A percentile compares a stretch with the other conserved stretches of the same genome.
Conservation (phyloP, 2,329 filamentous ascomycete species). For the Hypoxylon sp. region DNA sequence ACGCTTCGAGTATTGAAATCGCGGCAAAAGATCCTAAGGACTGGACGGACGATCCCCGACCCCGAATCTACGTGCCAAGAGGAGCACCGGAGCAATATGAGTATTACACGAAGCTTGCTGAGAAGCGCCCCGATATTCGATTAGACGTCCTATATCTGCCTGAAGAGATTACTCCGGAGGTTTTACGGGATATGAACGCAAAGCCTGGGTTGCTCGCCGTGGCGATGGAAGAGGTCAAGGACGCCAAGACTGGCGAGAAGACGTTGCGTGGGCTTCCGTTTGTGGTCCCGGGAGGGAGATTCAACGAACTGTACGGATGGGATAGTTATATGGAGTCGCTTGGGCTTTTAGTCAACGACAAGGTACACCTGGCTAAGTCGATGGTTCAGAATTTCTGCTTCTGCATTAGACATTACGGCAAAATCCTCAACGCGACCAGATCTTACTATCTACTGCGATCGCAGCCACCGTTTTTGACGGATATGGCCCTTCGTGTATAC, state of each 20-base stretch:
- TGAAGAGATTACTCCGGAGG: conserved; percentile 80
- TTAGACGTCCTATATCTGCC: conserved; percentile 87
- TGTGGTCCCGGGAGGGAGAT: conserved; percentile 95
- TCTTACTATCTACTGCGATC: conserved; percentile 96
- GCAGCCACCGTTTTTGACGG: conserved; percentile 95
- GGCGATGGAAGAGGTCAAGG: conserved; percentile 81
- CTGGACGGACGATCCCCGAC: conserved; percentile 89
- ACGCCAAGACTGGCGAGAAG: conserved; percentile 75
- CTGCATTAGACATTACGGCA: conserved; percentile 97
- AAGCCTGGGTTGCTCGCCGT: conserved; percentile 91
- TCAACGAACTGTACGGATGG: conserved; percentile 99
- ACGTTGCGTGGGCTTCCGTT: conserved; percentile 87
- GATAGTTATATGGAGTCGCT: conserved; percentile 99
- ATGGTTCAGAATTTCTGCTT: conserved; percentile 99
- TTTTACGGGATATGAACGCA: conserved; percentile 84
- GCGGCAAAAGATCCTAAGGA: conserved; percentile 94
- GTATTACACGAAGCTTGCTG: conserved; percentile 86
- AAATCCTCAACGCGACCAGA: conserved; percentile 96
- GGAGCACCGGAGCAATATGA: conserved; percentile 88
- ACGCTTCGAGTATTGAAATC: conserved; percentile 86
- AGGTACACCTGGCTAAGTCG: conserved; percentile 86
- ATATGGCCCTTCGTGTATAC: conserved; percentile 95
- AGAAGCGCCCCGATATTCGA: conserved; percentile 82
- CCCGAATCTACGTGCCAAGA: conserved; percentile 88
- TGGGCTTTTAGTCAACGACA: conserved; percentile 86